These are phyloP conservation scores for Arthrobotrys sphaeroides DNA, from an alignment of 2,329 filamentous ascomycete genomes.

Conservation along the genomic window DNA sequence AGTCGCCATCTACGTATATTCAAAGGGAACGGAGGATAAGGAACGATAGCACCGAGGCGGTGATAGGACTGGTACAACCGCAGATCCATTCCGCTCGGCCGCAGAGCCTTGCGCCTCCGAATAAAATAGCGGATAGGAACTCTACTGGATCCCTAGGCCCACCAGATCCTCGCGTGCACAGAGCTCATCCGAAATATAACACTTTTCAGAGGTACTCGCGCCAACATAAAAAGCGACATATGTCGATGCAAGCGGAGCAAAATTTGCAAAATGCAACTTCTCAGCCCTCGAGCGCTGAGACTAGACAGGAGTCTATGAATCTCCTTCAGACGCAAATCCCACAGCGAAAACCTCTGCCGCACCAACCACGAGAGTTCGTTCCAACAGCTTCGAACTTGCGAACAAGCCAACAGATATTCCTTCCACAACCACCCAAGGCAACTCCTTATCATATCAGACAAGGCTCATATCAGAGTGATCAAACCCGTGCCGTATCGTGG, in stretches of 20 bases:
- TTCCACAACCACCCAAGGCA: constrained; percentile 43
- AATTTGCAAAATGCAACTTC: neutral
- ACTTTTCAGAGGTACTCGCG: constrained; percentile 48
- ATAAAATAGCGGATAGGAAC: constrained; percentile 19
- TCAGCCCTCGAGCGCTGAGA: neutral
- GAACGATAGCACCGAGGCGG: constrained; percentile 40
- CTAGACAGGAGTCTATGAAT: constrained; percentile 30
- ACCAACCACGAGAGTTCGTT: neutral
- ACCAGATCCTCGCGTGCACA: constrained; percentile 35
- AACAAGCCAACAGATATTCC: constrained; percentile 22
- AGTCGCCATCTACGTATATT: constrained; percentile 40
- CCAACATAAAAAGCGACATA: constrained; percentile 31
- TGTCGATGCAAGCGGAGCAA: constrained; percentile 2
- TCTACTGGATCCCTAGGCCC: constrained; percentile 37
- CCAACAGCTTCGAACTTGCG: neutral
- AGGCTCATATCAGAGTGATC: constrained; percentile 2
- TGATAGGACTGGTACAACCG: constrained; percentile 47
- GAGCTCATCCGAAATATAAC: constrained; percentile 47
- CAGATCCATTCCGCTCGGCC: constrained; percentile 6
- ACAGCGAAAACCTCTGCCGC: constrained; percentile 17
- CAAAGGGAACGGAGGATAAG: constrained; percentile 42
- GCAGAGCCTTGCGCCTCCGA: constrained; percentile 28
- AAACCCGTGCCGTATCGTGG: constrained; percentile 36
- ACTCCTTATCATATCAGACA: constrained; percentile 45
- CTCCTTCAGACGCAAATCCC: constrained; percentile 29